A percentile compares a stretch with the other conserved stretches of the same genome.
phyloP scores from a whole-genome alignment of 768 basidiomycete species.

The Stropharia rugosoannulata region DNA sequence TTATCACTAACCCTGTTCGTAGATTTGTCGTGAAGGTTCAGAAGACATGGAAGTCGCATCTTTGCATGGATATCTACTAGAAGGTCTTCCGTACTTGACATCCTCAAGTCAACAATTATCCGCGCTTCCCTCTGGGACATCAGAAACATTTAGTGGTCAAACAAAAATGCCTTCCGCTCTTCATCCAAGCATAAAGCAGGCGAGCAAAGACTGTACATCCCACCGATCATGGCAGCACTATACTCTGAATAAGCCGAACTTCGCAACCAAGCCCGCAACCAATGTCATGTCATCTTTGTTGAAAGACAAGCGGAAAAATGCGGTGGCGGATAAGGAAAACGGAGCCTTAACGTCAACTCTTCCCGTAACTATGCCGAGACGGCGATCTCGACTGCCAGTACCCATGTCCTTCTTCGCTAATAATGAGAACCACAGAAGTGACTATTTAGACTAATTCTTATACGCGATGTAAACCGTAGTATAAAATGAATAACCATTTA shows the following conservation, averaged over 20 bases:
- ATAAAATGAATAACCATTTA: neutral
- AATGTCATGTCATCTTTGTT: neutral
- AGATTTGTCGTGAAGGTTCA: neutral
- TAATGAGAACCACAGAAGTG: neutral
- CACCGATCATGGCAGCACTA: constrained; percentile 16
- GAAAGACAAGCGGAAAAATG: constrained; percentile 1
- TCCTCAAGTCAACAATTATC: neutral
- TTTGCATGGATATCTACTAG: neutral
- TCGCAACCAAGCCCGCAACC: neutral
- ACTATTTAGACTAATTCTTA: neutral
- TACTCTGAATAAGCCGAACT: neutral
- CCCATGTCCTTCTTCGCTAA: constrained; percentile 1
- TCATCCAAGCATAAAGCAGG: constrained; percentile 6
- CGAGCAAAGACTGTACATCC: constrained; percentile 13
- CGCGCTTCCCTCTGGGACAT: neutral
- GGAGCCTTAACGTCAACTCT: constrained; percentile 3
- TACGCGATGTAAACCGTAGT: neutral
- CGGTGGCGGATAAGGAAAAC: constrained; percentile 9
- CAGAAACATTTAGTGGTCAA: constrained; percentile 1
- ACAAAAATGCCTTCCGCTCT: neutral
- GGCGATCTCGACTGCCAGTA: constrained; percentile 13
- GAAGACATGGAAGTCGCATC: neutral
- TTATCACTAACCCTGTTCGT: no score
- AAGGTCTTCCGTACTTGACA: neutral
- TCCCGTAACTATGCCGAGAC: constrained; percentile 5